Evolutionary conservation across 148 eudicot genomes (phyloP), one percentile per base, ranked within the genome.

Genomic region (Dysphania ambrosioides): DNA sequence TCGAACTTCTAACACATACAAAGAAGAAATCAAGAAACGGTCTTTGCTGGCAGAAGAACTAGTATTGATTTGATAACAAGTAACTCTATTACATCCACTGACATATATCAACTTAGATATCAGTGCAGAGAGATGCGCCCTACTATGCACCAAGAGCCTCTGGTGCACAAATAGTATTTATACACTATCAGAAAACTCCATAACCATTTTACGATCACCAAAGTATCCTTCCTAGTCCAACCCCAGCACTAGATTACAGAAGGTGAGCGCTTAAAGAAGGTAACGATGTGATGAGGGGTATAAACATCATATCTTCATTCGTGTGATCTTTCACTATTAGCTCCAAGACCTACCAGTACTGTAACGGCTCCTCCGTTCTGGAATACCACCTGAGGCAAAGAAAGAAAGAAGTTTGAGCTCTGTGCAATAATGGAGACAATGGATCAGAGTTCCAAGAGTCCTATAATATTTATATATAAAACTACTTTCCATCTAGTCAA

Each of bases 311-410:
- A 30, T 42, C 31, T 69, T 35, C 53, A 41, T 59, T 30, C 10
- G 12, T 6, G 18, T 36, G 26, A 34, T 26, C 63, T 68, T 13
- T 49, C 42, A 66, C 13, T 32, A 56, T 82, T 81, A 87, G 89
- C 78, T 85, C 97, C 97, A 92, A 26, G 90, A 42, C 42, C 93
- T 91, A 26, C 96, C 94, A 40, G 91, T 82, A 53, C 89, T 80
- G 66, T 86, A 95, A 16, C 98, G 87, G 61, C 97, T 86, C 69
- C 98, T 93, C 55, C 97, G 88, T 77, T 91, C 96, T 75, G 96
- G 92, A 77, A 84, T 78, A 66, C 95, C 87, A 19, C 93, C 97
- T 80, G 79, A 76, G 27, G 53, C 75, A 69, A 32, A 76, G 81
- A 86, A 69, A 59, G 38, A 72, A 41, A 32, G 34, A 2, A 8